phyloP scores from a whole-genome alignment of 768 basidiomycete species.

The Daedaleopsis sinensis region DNA sequence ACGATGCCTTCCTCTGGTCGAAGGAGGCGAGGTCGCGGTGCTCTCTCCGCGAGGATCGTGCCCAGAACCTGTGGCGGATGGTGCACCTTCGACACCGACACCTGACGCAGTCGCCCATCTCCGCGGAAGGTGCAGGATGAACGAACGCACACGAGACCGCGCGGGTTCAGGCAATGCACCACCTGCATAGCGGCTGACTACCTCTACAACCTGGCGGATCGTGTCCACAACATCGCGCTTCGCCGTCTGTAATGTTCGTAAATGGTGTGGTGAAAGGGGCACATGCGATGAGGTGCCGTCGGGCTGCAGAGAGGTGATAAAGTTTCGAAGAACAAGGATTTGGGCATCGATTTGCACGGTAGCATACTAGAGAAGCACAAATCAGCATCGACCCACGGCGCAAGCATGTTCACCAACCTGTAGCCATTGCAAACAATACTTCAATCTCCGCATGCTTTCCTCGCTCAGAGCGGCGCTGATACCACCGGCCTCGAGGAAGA shows the following conservation, averaged over 20 bases:
- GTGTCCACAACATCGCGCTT: slow-evolving; percentile 87
- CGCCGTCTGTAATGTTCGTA: slow-evolving; percentile 71
- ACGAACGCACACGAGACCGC: slow-evolving; percentile 67
- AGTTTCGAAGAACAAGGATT: slow-evolving; percentile 81
- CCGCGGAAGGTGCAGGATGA: slow-evolving; percentile 79
- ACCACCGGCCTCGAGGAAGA: slow-evolving; percentile 85
- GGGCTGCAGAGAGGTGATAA: slow-evolving; percentile 69
- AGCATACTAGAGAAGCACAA: slow-evolving; percentile 60
- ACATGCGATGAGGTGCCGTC: slow-evolving; percentile 32
- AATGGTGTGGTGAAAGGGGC: slow-evolving; percentile 41
- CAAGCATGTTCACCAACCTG: slow-evolving; percentile 52
- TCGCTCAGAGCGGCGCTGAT: slow-evolving; percentile 88
- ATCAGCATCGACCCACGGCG: background rate
- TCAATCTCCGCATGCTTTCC: slow-evolving; percentile 84
- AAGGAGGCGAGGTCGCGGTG: slow-evolving; percentile 20
- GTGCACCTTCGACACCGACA: slow-evolving; percentile 10
- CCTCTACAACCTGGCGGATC: slow-evolving; percentile 86
- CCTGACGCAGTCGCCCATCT: slow-evolving; percentile 65
- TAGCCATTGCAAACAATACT: slow-evolving; percentile 88
- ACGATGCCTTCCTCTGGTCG: slow-evolving; percentile 11
- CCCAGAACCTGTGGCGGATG: slow-evolving; percentile 5
- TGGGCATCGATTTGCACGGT: slow-evolving; percentile 87
- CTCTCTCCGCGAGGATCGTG: slow-evolving; percentile 33
- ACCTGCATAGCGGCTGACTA: slow-evolving; percentile 85
- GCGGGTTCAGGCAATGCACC: slow-evolving; percentile 87